These are phyloP conservation scores for Ogataea glucozyma DNA, from an alignment of 805 yeast genomes.

Conservation along the genomic window DNA sequence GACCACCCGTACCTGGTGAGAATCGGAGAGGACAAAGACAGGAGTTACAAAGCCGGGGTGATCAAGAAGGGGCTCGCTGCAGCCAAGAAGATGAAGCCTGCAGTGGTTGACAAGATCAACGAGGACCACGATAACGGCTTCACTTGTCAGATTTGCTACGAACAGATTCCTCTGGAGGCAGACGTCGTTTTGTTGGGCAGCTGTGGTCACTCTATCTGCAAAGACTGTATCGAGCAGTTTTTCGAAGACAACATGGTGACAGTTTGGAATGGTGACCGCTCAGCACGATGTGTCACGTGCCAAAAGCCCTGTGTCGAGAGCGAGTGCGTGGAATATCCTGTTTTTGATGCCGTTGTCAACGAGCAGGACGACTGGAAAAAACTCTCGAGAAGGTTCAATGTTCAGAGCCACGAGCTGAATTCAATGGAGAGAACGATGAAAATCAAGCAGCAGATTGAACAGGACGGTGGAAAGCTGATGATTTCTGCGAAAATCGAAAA, in stretches of 20 bases:
- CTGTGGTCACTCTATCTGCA: conserved; percentile 80
- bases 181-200: conserved; percentile 47
- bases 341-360: conserved; percentile 50
- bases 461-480: conserved; percentile 44
- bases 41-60: conserved; percentile 37
- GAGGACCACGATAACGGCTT: conserved; percentile 39
- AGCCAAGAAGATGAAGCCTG: conserved; percentile 21
- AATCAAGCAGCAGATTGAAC: conserved; percentile 32
- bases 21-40: conserved; percentile 52
- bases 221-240: conserved; percentile 54
- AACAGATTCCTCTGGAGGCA: conserved; percentile 46
- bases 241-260: conserved; percentile 44
- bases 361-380: conserved; percentile 31
- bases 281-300: conserved; percentile 61
- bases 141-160: conserved; percentile 68
- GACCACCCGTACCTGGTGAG: conserved; percentile 74
- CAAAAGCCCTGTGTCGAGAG: conserved; percentile 38
- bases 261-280: conserved; percentile 33
- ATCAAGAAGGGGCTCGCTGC: conserved; percentile 33
- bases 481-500: conserved; percentile 71
- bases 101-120: conserved; percentile 38
- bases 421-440: conserved; percentile 27
- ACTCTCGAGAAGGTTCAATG: conserved; percentile 24
- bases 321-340: conserved; percentile 44
- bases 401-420: conserved; percentile 28